Evolutionary conservation across 2,329 filamentous ascomycete genomes (phyloP).

Genomic region (Cercospora berteroae): DNA sequence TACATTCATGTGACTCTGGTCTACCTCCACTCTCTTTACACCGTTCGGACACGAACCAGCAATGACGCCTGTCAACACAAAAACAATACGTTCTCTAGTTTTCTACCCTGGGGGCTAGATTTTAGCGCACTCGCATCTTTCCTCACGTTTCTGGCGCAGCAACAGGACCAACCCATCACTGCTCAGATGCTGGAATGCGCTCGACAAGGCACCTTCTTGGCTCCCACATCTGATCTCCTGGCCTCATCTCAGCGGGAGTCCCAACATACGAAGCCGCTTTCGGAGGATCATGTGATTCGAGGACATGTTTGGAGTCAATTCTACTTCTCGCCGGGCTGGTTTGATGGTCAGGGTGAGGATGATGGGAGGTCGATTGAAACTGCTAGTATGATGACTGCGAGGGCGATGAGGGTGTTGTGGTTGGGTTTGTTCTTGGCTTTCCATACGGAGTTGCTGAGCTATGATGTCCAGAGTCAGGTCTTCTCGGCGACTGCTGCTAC

Average conservation of each 20-base stretch:
- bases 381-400: slow-evolving; percentile 14
- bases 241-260: neutral
- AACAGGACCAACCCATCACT: slow-evolving; percentile 34
- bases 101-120: slow-evolving; percentile 44
- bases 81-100: slow-evolving; percentile 26
- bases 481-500: slow-evolving; percentile 22
- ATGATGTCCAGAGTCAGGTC: slow-evolving; percentile 19
- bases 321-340: slow-evolving; percentile 61
- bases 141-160: slow-evolving; percentile 52
- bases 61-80: slow-evolving; percentile 23
- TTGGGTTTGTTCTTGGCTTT: slow-evolving; percentile 31
- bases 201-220: slow-evolving; percentile 40
- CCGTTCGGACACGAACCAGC: slow-evolving; percentile 17
- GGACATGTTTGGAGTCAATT: slow-evolving; percentile 61
- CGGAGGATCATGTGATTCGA: slow-evolving; percentile 67
- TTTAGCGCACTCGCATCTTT: slow-evolving; percentile 55
- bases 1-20: slow-evolving; percentile 63
- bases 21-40: slow-evolving; percentile 50
- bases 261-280: slow-evolving; percentile 53
- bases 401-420: slow-evolving; percentile 30
- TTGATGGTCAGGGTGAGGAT: slow-evolving; percentile 62
- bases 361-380: slow-evolving; percentile 48
- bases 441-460: slow-evolving; percentile 27
- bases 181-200: slow-evolving; percentile 40
- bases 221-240: slow-evolving; percentile 21